Conservation (phyloP, 352 stramenopile species). For the Thraustochytrium sp. region DNA sequence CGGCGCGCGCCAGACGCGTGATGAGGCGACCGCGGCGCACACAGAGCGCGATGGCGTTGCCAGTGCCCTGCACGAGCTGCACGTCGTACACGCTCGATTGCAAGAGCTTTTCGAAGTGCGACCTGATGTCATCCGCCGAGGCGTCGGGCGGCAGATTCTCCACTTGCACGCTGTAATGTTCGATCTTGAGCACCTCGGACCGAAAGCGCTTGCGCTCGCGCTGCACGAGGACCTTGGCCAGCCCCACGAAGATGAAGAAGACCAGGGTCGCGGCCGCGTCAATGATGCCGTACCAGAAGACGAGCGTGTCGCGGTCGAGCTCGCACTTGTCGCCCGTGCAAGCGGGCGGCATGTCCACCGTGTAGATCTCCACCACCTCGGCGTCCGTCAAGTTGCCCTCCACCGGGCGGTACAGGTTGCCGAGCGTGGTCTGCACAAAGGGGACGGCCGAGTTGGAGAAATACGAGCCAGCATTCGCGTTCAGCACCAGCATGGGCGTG, state of each 20-base stretch:
- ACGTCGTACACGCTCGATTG: not conserved
- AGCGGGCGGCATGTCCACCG: not conserved
- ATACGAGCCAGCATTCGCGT: not conserved
- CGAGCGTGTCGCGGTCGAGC: not conserved
- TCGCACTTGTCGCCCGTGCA: not conserved
- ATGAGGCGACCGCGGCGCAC: conserved; percentile 1
- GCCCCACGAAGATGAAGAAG: not conserved
- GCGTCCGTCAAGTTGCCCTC: not conserved
- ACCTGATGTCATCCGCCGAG: not conserved
- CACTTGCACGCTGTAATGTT: not conserved
- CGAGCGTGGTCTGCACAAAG: not conserved
- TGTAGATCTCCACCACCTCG: not conserved
- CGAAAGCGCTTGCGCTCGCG: not conserved
- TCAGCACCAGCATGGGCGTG: not conserved
- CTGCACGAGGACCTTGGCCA: not conserved
- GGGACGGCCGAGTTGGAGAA: not conserved
- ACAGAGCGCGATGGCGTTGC: not conserved
- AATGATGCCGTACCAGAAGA: not conserved
- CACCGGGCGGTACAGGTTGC: not conserved
- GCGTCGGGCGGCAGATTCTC: not conserved
- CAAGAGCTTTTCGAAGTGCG: conserved; percentile 10
- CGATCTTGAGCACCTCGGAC: not conserved
- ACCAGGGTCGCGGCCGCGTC: not conserved
- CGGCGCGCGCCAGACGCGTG: not conserved
- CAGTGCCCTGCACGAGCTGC: conserved; percentile 1